phyloP scores from a whole-genome alignment of 2,329 filamentous ascomycete species.

The Fusarium setosum region DNA sequence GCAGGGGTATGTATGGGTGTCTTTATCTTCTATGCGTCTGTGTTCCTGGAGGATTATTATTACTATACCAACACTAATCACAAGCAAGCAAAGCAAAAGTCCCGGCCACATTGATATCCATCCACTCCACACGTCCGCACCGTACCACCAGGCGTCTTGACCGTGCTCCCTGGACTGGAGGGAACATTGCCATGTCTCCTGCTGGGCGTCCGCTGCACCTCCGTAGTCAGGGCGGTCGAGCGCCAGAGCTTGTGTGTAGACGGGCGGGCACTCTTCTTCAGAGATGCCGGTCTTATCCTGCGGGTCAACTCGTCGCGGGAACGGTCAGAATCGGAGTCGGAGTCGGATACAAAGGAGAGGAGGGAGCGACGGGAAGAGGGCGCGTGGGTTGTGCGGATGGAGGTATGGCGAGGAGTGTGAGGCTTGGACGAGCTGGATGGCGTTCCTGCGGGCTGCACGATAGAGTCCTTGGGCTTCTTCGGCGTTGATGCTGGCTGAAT shows the following conservation, averaged over 20 bases:
- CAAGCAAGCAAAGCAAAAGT: conserved; percentile 71
- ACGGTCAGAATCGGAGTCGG: conserved; percentile 55
- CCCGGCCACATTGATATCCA: conserved; percentile 65
- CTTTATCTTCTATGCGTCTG: background rate
- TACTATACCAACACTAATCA: conserved; percentile 16
- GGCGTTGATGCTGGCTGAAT: conserved; percentile 5
- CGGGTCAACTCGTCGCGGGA: conserved; percentile 50
- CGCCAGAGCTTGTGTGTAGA: conserved; percentile 43
- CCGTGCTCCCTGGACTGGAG: conserved; percentile 35
- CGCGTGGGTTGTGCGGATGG: conserved; percentile 39
- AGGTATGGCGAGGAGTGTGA: conserved; percentile 40
- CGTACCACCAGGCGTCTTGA: conserved; percentile 62
- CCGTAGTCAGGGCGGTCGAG: conserved; percentile 44
- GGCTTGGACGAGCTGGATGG: conserved; percentile 40
- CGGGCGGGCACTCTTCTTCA: conserved; percentile 15
- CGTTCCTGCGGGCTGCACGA: background rate
- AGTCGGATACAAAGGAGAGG: conserved; percentile 56
- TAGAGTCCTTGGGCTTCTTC: conserved; percentile 6
- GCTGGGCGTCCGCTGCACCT: conserved; percentile 42
- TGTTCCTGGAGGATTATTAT: background rate
- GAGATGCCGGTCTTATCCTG: conserved; percentile 27
- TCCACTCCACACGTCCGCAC: conserved; percentile 64
- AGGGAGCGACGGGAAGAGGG: conserved; percentile 51
- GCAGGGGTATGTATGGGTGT: background rate
- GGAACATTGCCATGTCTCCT: conserved; percentile 34